Evolutionary conservation across 345 rosid species (phyloP).

Genomic region (Camelina neglecta): DNA sequence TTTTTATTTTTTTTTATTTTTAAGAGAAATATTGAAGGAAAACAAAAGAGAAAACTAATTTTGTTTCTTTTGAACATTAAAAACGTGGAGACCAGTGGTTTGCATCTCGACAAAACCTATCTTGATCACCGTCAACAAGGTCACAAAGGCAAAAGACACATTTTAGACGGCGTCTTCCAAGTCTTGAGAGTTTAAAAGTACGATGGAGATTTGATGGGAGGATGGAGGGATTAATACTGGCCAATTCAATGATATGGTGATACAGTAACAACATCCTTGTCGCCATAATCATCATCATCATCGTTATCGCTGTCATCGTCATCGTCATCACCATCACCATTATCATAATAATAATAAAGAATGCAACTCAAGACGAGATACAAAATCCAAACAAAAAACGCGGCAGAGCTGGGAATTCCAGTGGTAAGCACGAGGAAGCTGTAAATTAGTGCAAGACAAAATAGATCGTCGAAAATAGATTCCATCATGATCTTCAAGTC

Average conservation of each 20-base stretch:
- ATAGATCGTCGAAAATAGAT: neutral
- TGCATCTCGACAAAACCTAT: too few species aligned
- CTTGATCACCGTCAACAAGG: too few species aligned
- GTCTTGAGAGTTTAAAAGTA: too few species aligned
- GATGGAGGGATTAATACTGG: conserved; percentile 56
- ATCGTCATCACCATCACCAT: neutral
- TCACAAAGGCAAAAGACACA: too few species aligned
- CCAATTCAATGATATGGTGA: neutral
- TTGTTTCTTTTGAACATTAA: too few species aligned
- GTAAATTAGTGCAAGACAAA: neutral
- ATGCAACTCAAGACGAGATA: neutral
- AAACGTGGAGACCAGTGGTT: too few species aligned
- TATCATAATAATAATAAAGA: neutral
- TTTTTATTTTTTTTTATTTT: too few species aligned
- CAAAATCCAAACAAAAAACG: neutral
- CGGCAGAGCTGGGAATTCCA: neutral
- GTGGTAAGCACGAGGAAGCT: neutral
- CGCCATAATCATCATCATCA: neutral
- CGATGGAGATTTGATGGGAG: conserved; percentile 23
- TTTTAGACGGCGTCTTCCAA: too few species aligned
- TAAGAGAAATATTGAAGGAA: too few species aligned
- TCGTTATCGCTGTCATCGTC: neutral
- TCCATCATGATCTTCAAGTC: neutral
- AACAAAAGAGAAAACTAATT: too few species aligned
- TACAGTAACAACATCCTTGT: neutral